A percentile compares a stretch with the other conserved stretches of the same genome.
These are phyloP conservation scores for Murraya koenigii DNA, from an alignment of 345 rosid species.

Conservation along the genomic window DNA sequence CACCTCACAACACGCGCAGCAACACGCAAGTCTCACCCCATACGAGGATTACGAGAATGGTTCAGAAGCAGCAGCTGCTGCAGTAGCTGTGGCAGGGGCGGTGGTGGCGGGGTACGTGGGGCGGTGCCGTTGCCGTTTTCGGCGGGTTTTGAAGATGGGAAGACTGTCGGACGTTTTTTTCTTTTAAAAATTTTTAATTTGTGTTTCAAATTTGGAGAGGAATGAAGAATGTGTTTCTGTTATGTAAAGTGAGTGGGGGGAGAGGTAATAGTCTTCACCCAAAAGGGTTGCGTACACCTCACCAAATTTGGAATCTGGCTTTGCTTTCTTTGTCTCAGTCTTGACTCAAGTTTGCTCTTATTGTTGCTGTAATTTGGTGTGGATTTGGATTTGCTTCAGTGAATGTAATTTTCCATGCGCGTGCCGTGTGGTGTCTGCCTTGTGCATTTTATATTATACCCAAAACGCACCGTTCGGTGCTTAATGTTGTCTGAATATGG, in stretches of 20 bases:
- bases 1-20: too few relatives aligned
- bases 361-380: not conserved
- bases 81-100: conserved; percentile 60
- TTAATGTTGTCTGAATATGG: too few relatives aligned
- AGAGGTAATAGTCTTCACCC: conserved; percentile 20
- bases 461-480: too few relatives aligned
- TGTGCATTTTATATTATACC: too few relatives aligned
- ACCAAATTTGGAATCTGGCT: conserved; percentile 18
- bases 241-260: conserved; percentile 18
- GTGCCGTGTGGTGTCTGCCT: too few relatives aligned
- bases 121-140: conserved; percentile 22
- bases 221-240: not conserved
- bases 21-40: too few relatives aligned
- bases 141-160: conserved; percentile 66
- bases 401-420: too few relatives aligned
- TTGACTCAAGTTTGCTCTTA: not conserved
- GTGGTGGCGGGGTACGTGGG: conserved; percentile 49
- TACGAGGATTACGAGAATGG: conserved; percentile 54
- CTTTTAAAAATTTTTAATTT: too few relatives aligned
- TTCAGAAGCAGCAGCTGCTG: conserved; percentile 92
- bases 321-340: too few relatives aligned
- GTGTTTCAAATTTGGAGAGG: conserved; percentile 3
- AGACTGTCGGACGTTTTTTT: conserved; percentile 56
- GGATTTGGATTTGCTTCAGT: too few relatives aligned
- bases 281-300: conserved; percentile 22